Evolutionary conservation across 768 basidiomycete genomes (phyloP).

Genomic region (Termitomyces sp.): DNA sequence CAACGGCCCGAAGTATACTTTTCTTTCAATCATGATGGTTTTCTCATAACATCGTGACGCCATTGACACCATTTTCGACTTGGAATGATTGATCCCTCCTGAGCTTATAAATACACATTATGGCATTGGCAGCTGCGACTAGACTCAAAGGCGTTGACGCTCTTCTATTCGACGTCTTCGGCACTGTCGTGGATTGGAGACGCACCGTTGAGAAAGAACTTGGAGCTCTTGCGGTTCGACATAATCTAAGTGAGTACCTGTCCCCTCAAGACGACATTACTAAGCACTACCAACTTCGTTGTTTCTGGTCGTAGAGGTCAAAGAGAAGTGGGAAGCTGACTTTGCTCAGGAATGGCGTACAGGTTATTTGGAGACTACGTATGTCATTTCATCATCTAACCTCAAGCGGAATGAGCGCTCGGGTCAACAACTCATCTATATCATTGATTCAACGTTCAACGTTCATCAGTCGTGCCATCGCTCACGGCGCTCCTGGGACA

Average conservation of each 20-base stretch:
- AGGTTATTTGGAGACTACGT: slow-evolving; percentile 49
- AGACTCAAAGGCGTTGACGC: slow-evolving; percentile 32
- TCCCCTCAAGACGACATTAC: background rate
- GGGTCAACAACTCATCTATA: background rate
- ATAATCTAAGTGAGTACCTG: background rate
- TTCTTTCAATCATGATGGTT: too few relatives aligned
- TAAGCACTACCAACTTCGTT: background rate
- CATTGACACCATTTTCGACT: background rate
- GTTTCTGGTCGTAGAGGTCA: slow-evolving; percentile 8
- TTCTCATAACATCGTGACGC: background rate
- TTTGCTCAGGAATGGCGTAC: slow-evolving; percentile 58
- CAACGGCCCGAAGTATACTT: background rate
- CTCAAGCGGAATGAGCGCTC: background rate
- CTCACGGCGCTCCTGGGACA: slow-evolving; percentile 42
- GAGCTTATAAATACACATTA: background rate
- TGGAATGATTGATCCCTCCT: background rate
- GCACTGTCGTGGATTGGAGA: slow-evolving; percentile 49
- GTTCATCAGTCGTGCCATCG: slow-evolving; percentile 35
- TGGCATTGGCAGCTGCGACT: background rate
- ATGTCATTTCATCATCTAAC: slow-evolving; percentile 13
- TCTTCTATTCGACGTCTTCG: slow-evolving; percentile 47
- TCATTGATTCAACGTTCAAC: background rate
- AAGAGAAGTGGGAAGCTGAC: slow-evolving; percentile 31
- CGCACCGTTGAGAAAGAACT: slow-evolving; percentile 29
- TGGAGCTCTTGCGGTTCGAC: slow-evolving; percentile 18